phyloP scores from a whole-genome alignment of 73 alveolate genomes.

The Paramecium pentaurelia region DNA sequence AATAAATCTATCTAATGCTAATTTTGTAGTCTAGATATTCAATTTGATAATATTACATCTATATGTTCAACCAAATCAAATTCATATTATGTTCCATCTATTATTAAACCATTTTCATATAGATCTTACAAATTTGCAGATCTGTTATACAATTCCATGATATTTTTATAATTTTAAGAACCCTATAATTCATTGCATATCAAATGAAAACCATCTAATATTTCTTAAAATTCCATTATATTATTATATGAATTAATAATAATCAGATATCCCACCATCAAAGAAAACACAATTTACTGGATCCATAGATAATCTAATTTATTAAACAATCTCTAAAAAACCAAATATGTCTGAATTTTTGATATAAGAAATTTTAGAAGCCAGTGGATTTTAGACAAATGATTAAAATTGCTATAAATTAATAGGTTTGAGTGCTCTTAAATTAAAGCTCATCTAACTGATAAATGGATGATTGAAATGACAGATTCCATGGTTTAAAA shows the following conservation, averaged over 20 bases:
- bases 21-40: not conserved
- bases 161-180: not conserved
- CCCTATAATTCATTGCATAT: not conserved
- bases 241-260: not conserved
- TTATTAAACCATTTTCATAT: not conserved
- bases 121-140: not conserved
- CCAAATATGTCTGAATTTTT: conserved; percentile 8
- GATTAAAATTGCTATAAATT: conserved; percentile 25
- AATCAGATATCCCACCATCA: not conserved
- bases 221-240: not conserved
- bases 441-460: conserved; percentile 10
- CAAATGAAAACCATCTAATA: not conserved
- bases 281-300: not conserved
- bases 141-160: not conserved
- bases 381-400: conserved; percentile 7
- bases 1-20: not conserved
- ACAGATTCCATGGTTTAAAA: conserved; percentile 11
- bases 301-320: not conserved
- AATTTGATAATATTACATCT: not conserved
- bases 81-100: not conserved
- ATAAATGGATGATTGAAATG: conserved; percentile 28
- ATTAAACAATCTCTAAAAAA: not conserved
- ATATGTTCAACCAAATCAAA: not conserved
- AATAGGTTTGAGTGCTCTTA: not conserved
- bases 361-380: not conserved